A percentile compares a stretch with the other conserved stretches of the same genome.
phyloP scores from a whole-genome alignment of 2,329 filamentous ascomycete species.

The Dactylonectria macrodidyma region DNA sequence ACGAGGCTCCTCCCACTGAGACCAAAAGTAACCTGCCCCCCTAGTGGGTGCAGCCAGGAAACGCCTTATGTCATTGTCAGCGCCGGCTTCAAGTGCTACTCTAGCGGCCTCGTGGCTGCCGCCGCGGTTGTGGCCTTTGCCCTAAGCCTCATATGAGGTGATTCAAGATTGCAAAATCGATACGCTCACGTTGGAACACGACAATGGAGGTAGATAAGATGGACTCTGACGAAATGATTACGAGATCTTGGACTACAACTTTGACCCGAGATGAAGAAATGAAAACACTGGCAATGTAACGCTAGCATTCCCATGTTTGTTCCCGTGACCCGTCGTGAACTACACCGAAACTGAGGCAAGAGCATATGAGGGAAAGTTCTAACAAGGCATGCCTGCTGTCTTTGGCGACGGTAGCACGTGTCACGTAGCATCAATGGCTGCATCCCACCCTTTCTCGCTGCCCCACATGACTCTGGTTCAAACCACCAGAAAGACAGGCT shows the following conservation, averaged over 20 bases:
- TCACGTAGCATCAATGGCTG: too few species aligned
- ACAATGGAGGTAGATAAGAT: not conserved
- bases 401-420: too few species aligned
- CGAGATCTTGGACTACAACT: not conserved
- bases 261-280: not conserved
- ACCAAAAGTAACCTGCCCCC: too few species aligned
- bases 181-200: not conserved
- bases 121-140: not conserved
- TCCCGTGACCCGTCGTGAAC: not conserved
- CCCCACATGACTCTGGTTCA: too few species aligned
- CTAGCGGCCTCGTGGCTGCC: slow-evolving; percentile 4
- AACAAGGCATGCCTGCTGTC: too few species aligned
- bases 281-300: not conserved
- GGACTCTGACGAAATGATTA: not conserved
- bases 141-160: slow-evolving; percentile 13
- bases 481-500: too few species aligned
- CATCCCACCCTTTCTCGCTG: too few species aligned
- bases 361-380: not conserved
- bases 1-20: too few species aligned
- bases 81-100: slow-evolving; percentile 17
- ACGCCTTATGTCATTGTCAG: slow-evolving; percentile 7
- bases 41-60: not conserved
- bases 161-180: not conserved
- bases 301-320: not conserved
- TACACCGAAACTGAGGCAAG: not conserved